phyloP scores from a whole-genome alignment of 192 early-diverging fungal genomes.

The Backusella liffmaniae region DNA sequence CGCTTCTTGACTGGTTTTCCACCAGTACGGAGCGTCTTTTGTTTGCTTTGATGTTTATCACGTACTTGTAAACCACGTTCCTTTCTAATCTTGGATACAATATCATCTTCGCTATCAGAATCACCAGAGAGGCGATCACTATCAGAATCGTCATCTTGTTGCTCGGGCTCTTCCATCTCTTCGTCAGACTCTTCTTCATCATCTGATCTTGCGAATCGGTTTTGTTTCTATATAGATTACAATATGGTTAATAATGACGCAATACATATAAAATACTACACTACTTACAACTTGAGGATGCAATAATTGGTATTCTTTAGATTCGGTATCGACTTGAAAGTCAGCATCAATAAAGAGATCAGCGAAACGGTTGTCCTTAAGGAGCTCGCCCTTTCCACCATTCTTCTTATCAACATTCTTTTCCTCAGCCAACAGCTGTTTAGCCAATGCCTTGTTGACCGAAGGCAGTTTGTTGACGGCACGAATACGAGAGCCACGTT shows the following conservation, averaged over 20 bases:
- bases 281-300: slow-evolving; percentile 41
- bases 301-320: slow-evolving; percentile 78
- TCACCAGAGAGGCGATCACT: slow-evolving; percentile 20
- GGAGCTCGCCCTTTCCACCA: slow-evolving; percentile 42
- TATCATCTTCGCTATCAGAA: slow-evolving; percentile 44
- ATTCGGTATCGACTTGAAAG: slow-evolving; percentile 85
- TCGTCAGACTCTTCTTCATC: slow-evolving; percentile 34
- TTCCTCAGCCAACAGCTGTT: slow-evolving; percentile 56
- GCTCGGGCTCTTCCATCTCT: slow-evolving; percentile 19
- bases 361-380: slow-evolving; percentile 85
- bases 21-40: slow-evolving; percentile 21
- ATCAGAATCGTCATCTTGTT: slow-evolving; percentile 34
- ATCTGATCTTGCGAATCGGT: slow-evolving; percentile 5
- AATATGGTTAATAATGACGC: background rate
- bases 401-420: slow-evolving; percentile 44
- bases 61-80: slow-evolving; percentile 26
- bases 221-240: slow-evolving; percentile 6
- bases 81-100: slow-evolving; percentile 35
- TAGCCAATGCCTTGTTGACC: slow-evolving; percentile 89
- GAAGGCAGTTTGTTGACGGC: slow-evolving; percentile 86
- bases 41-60: slow-evolving; percentile 15
- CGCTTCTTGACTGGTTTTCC: slow-evolving; percentile 3
- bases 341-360: slow-evolving; percentile 89
- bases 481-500: slow-evolving; percentile 84
- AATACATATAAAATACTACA: background rate